phyloP scores from a whole-genome alignment of 371 early-diverging fungal species.

The Circinella minor region DNA sequence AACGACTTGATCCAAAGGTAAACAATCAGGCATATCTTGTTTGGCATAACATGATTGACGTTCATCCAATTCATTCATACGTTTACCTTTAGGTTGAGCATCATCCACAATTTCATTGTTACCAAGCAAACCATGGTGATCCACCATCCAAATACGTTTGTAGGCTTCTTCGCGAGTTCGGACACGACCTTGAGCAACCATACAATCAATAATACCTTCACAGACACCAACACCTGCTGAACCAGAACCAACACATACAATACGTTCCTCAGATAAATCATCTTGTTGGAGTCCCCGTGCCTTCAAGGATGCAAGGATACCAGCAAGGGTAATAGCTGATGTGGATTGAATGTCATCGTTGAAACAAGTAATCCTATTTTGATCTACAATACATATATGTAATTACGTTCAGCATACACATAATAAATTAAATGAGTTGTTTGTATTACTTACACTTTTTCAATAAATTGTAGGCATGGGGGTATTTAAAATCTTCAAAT shows the following conservation, averaged over 20 bases:
- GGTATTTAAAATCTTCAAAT: slow-evolving; percentile 62
- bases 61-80: slow-evolving; percentile 41
- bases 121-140: slow-evolving; percentile 59
- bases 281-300: slow-evolving; percentile 55
- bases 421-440: not conserved
- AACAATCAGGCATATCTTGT: slow-evolving; percentile 53
- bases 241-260: slow-evolving; percentile 71
- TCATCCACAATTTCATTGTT: slow-evolving; percentile 43
- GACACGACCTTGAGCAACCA: slow-evolving; percentile 64
- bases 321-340: slow-evolving; percentile 65
- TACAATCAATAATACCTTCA: slow-evolving; percentile 66
- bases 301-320: slow-evolving; percentile 65
- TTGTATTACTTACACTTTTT: slow-evolving; percentile 50
- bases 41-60: slow-evolving; percentile 61
- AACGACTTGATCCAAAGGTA: slow-evolving; percentile 60
- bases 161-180: slow-evolving; percentile 63
- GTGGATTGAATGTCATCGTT: slow-evolving; percentile 77
- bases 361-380: slow-evolving; percentile 62
- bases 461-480: slow-evolving; percentile 64
- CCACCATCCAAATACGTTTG: slow-evolving; percentile 63
- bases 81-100: slow-evolving; percentile 18
- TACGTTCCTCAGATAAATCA: slow-evolving; percentile 45
- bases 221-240: slow-evolving; percentile 74
- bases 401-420: too few relatives aligned
- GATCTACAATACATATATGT: slow-evolving; percentile 34